phyloP scores from a whole-genome alignment of 495 filamentous ascomycete species.

The Parathielavia appendiculata region DNA sequence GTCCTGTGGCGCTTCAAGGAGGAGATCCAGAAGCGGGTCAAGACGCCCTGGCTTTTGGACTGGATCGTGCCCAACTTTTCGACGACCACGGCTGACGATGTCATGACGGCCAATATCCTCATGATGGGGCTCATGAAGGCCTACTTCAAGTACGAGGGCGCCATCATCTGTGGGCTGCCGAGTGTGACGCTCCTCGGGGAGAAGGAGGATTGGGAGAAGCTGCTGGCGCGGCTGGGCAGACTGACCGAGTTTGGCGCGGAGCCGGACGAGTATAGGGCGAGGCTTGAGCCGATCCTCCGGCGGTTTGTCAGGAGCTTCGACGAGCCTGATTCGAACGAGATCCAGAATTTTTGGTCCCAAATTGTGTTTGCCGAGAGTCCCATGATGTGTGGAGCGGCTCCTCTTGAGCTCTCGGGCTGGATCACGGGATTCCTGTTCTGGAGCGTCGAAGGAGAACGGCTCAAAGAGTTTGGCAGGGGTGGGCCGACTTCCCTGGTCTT shows the following conservation, averaged over 20 bases:
- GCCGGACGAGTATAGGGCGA: conserved; percentile 21
- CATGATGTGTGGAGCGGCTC: conserved; percentile 25
- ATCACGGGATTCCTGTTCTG: conserved; percentile 49
- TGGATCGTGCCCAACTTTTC: conserved; percentile 39
- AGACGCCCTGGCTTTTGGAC: conserved; percentile 24
- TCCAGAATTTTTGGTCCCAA: conserved; percentile 39
- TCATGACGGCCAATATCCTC: conserved; percentile 31
- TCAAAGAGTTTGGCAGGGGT: background rate
- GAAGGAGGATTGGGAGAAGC: conserved; percentile 33
- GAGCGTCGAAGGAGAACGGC: conserved; percentile 33
- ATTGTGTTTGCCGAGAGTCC: conserved; percentile 25
- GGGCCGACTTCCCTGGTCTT: conserved; percentile 5
- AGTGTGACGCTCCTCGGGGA: conserved; percentile 38
- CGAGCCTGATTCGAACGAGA: conserved; percentile 31
- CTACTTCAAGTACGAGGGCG: conserved; percentile 30
- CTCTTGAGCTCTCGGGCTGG: conserved; percentile 39
- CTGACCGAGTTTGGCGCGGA: conserved; percentile 37
- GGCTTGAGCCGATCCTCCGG: conserved; percentile 33
- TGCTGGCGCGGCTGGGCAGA: conserved; percentile 28
- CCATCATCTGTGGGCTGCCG: conserved; percentile 36
- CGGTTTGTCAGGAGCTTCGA: conserved; percentile 35
- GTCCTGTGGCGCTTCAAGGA: conserved; percentile 23
- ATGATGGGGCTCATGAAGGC: conserved; percentile 40
- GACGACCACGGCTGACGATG: conserved; percentile 33
- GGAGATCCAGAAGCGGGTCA: conserved; percentile 27